phyloP scores from a whole-genome alignment of 495 filamentous ascomycete genomes.

The Zalerion maritima region DNA sequence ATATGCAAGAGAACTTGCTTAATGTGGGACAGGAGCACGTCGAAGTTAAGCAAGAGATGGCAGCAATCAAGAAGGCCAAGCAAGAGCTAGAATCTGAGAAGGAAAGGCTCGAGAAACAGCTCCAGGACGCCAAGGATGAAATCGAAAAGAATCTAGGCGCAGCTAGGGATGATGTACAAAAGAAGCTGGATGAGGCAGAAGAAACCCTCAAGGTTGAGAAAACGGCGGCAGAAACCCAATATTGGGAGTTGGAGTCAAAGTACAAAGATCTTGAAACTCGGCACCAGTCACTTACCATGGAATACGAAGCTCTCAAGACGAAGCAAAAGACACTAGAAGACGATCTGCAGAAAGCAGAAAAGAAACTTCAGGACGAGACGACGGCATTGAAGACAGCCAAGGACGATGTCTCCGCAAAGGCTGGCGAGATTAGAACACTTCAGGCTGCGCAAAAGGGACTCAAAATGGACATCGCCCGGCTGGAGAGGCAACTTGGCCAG shows the following conservation, averaged over 20 bases:
- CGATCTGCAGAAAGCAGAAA: slow-evolving; percentile 75
- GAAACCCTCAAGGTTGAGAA: slow-evolving; percentile 9
- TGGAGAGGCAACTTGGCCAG: slow-evolving; percentile 53
- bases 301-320: slow-evolving; percentile 61
- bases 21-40: slow-evolving; percentile 68
- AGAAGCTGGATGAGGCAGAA: neutral
- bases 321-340: slow-evolving; percentile 58
- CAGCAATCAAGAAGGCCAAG: slow-evolving; percentile 43
- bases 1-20: slow-evolving; percentile 60
- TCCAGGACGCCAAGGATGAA: too few relatives aligned
- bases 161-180: slow-evolving; percentile 5
- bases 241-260: too few relatives aligned
- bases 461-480: slow-evolving; percentile 50
- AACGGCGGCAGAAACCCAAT: too few relatives aligned
- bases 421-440: slow-evolving; percentile 51
- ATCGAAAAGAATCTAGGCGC: too few relatives aligned
- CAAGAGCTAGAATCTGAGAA: slow-evolving; percentile 32
- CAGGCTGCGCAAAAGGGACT: slow-evolving; percentile 73
- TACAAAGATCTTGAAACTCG: too few relatives aligned
- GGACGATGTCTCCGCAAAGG: slow-evolving; percentile 55
- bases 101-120: too few relatives aligned
- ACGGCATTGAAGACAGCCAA: slow-evolving; percentile 53
- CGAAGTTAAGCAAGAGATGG: slow-evolving; percentile 65
- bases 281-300: slow-evolving; percentile 44
- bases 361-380: slow-evolving; percentile 57